These are phyloP conservation scores for Termitomyces sp. DNA, from an alignment of 1,284 basidiomycete species.

Conservation along the genomic window DNA sequence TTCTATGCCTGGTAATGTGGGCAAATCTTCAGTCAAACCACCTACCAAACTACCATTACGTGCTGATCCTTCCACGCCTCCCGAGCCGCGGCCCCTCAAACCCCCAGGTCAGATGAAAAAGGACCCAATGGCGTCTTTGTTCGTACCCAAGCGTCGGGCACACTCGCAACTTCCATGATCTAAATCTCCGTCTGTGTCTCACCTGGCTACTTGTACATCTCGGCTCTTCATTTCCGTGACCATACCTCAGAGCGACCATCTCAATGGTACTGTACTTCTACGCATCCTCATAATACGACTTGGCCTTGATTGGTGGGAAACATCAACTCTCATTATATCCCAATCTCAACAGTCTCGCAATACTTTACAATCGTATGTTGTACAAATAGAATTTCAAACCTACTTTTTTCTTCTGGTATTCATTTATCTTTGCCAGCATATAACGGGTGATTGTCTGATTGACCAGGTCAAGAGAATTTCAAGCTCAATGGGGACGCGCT, in stretches of 20 bases:
- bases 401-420: background rate
- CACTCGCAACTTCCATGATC: slow-evolving; percentile 52
- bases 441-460: too few species aligned
- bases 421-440: background rate
- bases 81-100: slow-evolving; percentile 28
- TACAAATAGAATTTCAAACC: background rate
- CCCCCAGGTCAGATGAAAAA: slow-evolving; percentile 43
- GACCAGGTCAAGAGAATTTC: too few species aligned
- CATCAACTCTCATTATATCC: background rate
- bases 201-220: background rate
- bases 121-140: slow-evolving; percentile 61
- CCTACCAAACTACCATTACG: slow-evolving; percentile 15
- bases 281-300: background rate
- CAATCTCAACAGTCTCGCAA: background rate
- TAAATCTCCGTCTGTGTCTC: background rate
- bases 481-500: too few species aligned
- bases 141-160: slow-evolving; percentile 70
- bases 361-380: background rate
- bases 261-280: background rate
- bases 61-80: slow-evolving; percentile 16
- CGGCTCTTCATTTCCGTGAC: background rate
- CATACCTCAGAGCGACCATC: background rate
- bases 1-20: background rate
- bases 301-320: background rate
- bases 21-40: slow-evolving; percentile 10